Base-by-base conservation (phyloP, 306 rosid species). In the Abrus precatorius region DNA sequence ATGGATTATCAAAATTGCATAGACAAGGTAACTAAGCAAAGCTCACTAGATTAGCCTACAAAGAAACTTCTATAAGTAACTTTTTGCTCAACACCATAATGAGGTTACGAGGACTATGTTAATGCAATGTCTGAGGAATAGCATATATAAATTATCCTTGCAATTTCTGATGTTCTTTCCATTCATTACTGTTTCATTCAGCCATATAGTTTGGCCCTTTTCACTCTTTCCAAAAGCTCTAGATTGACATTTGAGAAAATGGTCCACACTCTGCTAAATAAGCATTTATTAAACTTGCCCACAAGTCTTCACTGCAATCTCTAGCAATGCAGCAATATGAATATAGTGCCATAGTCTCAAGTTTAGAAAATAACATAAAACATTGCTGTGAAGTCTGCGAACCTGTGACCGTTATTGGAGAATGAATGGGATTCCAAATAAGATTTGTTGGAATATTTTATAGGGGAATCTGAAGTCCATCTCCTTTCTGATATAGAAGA, bases 221-320 rank as follows among this genome's bases (percentile, higher is more conserved):
- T 41, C 33, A 43, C 50, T 9, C 12, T 12, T 62, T 44, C 9
- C 12, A 40, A 67, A 67, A 67, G 38, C n/a, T 67, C 2, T 44
- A 44, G 9, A 33, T 50, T 71, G 60, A 33, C 34, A 14, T 43
- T 29, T 75, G 49, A 75, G 54, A 61, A 49, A 20, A n/a, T 61
- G 59, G 48, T 32, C 70, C 8, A 20, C 20, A 20, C 20, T 20
- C 20, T 20, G 20, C 20, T 20, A 20, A 20, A 20, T 20, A 20
- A 20, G 20, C 20, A 20, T 20, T 20, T 20, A 20, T 20, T 20
- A 20, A 20, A 20, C 20, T 20, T 20, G 20, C 20, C 20, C 0
- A 20, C 20, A 20, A 20, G 20, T 20, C 20, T 20, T 20, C 20
- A 20, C 20, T 0, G 20, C 20, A 20, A 20, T 20, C 20, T 20